Percentiles rank a stretch among this genome's conserved stretches.
phyloP scores from a whole-genome alignment of 371 early-diverging fungal species.

The Mortierella sp. region DNA sequence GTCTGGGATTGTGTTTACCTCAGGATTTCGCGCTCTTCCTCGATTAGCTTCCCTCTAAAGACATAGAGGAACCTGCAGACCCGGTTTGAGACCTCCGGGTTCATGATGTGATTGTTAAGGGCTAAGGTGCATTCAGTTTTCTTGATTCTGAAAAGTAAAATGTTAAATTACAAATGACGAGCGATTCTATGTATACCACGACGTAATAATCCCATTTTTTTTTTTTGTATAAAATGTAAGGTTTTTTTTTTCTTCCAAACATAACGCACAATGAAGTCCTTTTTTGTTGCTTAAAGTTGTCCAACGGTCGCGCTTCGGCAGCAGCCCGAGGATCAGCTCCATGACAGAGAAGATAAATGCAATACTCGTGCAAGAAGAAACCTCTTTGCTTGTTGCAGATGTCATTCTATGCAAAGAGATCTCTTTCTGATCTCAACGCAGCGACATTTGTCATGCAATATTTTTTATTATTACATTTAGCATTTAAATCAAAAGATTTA shows the following conservation, averaged over 20 bases:
- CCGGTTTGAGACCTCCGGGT: not conserved
- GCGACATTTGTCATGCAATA: constrained; percentile 7
- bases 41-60: constrained; percentile 25
- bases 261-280: constrained; percentile 52
- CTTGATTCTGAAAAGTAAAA: not conserved
- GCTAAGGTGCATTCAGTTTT: not conserved
- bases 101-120: not conserved
- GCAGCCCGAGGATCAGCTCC: constrained; percentile 45
- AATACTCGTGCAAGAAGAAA: constrained; percentile 49
- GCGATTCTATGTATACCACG: not conserved
- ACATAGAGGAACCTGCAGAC: constrained; percentile 15
- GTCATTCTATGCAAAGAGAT: constrained; percentile 22
- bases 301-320: constrained; percentile 58
- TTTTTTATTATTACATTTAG: not conserved
- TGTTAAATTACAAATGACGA: not conserved
- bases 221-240: not conserved
- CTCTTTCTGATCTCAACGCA: constrained; percentile 12
- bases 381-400: constrained; percentile 9
- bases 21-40: constrained; percentile 13
- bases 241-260: not conserved
- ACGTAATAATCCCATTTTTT: not conserved
- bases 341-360: constrained; percentile 53
- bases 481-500: not conserved
- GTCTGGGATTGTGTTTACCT: constrained; percentile 6
- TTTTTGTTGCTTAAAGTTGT: constrained; percentile 34